phyloP scores from a whole-genome alignment of 2,329 filamentous ascomycete species.

The Aspergillus nomiae region DNA sequence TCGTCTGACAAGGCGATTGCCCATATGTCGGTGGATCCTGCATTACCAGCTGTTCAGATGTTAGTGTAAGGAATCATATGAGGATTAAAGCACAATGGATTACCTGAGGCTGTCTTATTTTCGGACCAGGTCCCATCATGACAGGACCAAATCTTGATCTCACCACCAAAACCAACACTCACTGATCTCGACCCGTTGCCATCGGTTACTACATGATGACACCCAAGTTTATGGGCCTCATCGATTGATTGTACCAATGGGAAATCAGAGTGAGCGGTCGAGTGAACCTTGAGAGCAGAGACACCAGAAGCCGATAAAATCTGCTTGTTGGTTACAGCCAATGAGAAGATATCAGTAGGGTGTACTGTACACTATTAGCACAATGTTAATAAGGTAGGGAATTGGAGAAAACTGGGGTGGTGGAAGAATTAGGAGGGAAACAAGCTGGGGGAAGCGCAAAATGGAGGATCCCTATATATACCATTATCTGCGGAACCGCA shows the following conservation, averaged over 20 bases:
- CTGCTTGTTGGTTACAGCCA: constrained; percentile 72
- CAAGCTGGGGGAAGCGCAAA: neutral
- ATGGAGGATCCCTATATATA: constrained; percentile 42
- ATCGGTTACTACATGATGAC: constrained; percentile 81
- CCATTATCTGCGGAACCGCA: constrained; percentile 87
- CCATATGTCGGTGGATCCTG: constrained; percentile 76
- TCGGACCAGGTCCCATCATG: constrained; percentile 58
- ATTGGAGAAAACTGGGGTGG: neutral
- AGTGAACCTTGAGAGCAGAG: constrained; percentile 78
- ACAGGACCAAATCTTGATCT: constrained; percentile 78
- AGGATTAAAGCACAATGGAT: constrained; percentile 19
- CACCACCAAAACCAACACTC: constrained; percentile 85
- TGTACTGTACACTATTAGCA: constrained; percentile 62
- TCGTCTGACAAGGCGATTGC: constrained; percentile 82
- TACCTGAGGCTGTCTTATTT: constrained; percentile 50
- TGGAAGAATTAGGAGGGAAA: neutral
- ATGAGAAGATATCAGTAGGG: constrained; percentile 78
- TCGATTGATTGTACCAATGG: constrained; percentile 77
- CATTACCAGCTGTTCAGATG: constrained; percentile 31
- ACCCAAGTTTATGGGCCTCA: constrained; percentile 81
- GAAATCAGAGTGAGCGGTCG: constrained; percentile 70
- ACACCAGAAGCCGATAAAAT: constrained; percentile 84
- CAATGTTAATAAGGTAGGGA: constrained; percentile 5
- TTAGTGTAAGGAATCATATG: neutral
- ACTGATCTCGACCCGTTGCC: constrained; percentile 71